Evolutionary conservation across 2,329 filamentous ascomycete species (phyloP).

Genomic region (Colletotrichum camelliae): DNA sequence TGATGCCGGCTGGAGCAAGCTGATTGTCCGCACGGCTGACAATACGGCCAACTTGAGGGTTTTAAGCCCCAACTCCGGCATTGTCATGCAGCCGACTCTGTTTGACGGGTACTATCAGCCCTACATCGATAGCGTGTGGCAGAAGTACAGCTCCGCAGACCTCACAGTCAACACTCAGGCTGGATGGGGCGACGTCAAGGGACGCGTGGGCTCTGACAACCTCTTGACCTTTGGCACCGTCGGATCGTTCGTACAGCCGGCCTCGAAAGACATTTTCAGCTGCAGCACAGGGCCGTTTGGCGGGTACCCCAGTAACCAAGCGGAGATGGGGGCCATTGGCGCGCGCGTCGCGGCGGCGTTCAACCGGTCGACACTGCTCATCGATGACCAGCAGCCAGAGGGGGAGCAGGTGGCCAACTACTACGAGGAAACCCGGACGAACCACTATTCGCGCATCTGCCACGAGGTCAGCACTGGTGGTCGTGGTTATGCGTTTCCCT

Average conservation of each 20-base stretch:
- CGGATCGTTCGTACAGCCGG: constrained; percentile 50
- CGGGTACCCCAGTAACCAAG: constrained; percentile 41
- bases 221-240: constrained; percentile 44
- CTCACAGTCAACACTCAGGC: constrained; percentile 61
- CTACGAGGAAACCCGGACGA: constrained; percentile 61
- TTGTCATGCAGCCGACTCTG: constrained; percentile 46
- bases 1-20: constrained; percentile 55
- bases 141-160: constrained; percentile 46
- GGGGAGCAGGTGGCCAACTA: constrained; percentile 54
- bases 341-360: constrained; percentile 79
- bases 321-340: constrained; percentile 65
- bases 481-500: constrained; percentile 73
- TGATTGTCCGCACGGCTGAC: constrained; percentile 48
- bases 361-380: constrained; percentile 73
- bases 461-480: constrained; percentile 65
- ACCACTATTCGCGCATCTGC: constrained; percentile 71
- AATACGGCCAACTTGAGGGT: constrained; percentile 50
- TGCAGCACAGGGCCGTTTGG: constrained; percentile 64
- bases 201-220: constrained; percentile 41
- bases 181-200: constrained; percentile 53
- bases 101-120: constrained; percentile 56
- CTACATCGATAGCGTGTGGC: constrained; percentile 59
- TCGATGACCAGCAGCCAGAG: constrained; percentile 56
- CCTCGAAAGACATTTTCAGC: constrained; percentile 54
- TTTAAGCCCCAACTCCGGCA: constrained; percentile 58